Percentiles rank a stretch among this genome's conserved stretches.
Evolutionary conservation across 73 alveolate species (phyloP).

Genomic region (Paramecium caudatum): DNA sequence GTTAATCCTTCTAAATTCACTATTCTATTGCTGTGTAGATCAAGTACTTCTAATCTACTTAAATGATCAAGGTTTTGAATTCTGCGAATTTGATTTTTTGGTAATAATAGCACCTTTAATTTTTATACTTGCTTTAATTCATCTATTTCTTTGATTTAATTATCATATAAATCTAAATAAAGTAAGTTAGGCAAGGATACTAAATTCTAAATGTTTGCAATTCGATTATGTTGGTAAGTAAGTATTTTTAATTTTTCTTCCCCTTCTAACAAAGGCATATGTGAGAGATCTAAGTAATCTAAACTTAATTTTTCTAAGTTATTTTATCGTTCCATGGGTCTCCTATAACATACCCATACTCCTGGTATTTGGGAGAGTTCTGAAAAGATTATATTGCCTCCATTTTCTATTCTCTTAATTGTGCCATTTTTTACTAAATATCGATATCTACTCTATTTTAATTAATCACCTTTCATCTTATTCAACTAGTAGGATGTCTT

Average conservation of each 20-base stretch:
- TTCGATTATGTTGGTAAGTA: slow-evolving; percentile 84
- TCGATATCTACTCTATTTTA: slow-evolving; percentile 77
- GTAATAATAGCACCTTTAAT: slow-evolving; percentile 85
- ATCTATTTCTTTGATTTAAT: slow-evolving; percentile 85
- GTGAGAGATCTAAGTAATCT: slow-evolving; percentile 88
- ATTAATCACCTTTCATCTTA: slow-evolving; percentile 67
- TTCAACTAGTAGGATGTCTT: slow-evolving; percentile 62
- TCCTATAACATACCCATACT: slow-evolving; percentile 84
- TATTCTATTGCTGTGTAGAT: slow-evolving; percentile 87
- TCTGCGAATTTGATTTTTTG: slow-evolving; percentile 84
- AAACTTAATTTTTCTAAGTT: slow-evolving; percentile 85
- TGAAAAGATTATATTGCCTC: slow-evolving; percentile 86
- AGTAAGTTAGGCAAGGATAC: slow-evolving; percentile 85
- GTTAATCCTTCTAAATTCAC: slow-evolving; percentile 84
- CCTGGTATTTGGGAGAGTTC: slow-evolving; percentile 88
- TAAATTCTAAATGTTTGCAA: slow-evolving; percentile 80
- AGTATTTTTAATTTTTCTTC: slow-evolving; percentile 86
- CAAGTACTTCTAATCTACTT: slow-evolving; percentile 86
- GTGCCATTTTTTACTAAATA: slow-evolving; percentile 87
- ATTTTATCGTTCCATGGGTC: slow-evolving; percentile 84
- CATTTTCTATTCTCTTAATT: slow-evolving; percentile 83
- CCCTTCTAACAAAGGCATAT: slow-evolving; percentile 92
- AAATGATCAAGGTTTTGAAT: slow-evolving; percentile 81
- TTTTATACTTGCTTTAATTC: slow-evolving; percentile 84
- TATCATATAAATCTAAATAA: slow-evolving; percentile 87